Conservation (phyloP, 1,284 basidiomycete genomes). For the Sphagnurus paluster region DNA sequence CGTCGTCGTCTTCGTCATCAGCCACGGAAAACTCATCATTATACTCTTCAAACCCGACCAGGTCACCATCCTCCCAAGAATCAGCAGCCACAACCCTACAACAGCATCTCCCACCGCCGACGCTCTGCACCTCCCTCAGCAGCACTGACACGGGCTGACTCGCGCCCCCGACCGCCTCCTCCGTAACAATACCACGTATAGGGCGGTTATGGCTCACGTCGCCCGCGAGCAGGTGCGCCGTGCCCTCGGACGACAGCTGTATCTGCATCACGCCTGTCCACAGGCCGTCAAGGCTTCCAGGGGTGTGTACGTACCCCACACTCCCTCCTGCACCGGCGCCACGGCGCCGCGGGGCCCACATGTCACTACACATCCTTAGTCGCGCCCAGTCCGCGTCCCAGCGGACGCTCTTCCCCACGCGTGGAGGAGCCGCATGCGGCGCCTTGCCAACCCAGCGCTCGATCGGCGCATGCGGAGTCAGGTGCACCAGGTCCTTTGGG, state of each 20-base stretch:
- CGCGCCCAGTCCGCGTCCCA: slow-evolving; percentile 68
- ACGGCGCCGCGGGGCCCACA: slow-evolving; percentile 26
- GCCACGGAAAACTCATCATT: no score
- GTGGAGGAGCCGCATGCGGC: slow-evolving; percentile 12
- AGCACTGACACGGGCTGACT: no score
- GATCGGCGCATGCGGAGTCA: not conserved
- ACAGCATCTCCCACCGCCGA: no score
- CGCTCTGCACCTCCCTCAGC: no score
- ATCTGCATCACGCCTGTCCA: slow-evolving; percentile 63
- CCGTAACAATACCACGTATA: not conserved
- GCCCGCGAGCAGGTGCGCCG: slow-evolving; percentile 2
- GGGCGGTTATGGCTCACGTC: not conserved
- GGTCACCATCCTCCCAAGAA: no score
- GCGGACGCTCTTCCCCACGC: slow-evolving; percentile 27
- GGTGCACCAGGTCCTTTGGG: not conserved
- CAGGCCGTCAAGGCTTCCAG: slow-evolving; percentile 51
- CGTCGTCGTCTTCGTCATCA: not conserved
- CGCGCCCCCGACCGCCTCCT: no score
- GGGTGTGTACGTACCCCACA: slow-evolving; percentile 49
- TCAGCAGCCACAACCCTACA: no score
- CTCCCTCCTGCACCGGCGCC: slow-evolving; percentile 36
- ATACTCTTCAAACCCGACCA: no score
- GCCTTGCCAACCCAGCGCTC: slow-evolving; percentile 20
- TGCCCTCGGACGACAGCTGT: slow-evolving; percentile 40
- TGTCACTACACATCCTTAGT: slow-evolving; percentile 47